phyloP scores from a whole-genome alignment of 805 yeast genomes.

The Kodamaea hsintzibuensis region DNA sequence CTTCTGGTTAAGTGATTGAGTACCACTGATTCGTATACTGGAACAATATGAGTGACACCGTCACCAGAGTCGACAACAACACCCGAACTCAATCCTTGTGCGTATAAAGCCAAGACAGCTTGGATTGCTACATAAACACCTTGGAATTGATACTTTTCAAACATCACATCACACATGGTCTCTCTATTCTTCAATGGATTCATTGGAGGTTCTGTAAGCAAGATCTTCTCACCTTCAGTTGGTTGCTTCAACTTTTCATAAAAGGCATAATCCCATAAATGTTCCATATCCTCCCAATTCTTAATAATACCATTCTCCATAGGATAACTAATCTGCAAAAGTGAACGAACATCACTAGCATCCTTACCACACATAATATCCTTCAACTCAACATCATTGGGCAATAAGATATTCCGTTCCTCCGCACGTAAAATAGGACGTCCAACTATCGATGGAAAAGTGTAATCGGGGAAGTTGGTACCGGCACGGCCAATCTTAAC shows the following conservation, averaged over 20 bases:
- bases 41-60: conserved; percentile 98
- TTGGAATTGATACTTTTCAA: conserved; percentile 85
- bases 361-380: conserved; percentile 98
- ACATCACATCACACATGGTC: conserved; percentile 88
- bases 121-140: conserved; percentile 96
- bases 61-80: conserved; percentile 99
- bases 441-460: conserved; percentile 97
- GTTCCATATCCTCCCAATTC: conserved; percentile 99
- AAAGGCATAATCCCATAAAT: conserved; percentile 96
- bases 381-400: conserved; percentile 72
- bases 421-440: conserved; percentile 97
- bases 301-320: conserved; percentile 98
- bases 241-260: conserved; percentile 85
- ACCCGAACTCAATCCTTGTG: conserved; percentile 95
- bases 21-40: conserved; percentile 97
- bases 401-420: conserved; percentile 62
- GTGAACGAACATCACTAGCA: conserved; percentile 86
- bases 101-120: conserved; percentile 96
- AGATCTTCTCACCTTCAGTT: conserved; percentile 71
- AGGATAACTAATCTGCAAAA: conserved; percentile 92
- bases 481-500: conserved; percentile 97
- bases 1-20: conserved; percentile 89
- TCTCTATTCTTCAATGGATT: conserved; percentile 91
- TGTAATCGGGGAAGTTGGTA: conserved; percentile 93
- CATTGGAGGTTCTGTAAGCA: conserved; percentile 97